A percentile compares a stretch with the other conserved stretches of the same genome.
phyloP scores from a whole-genome alignment of 805 yeast species.

The Wilhelminamyces savonicus region DNA sequence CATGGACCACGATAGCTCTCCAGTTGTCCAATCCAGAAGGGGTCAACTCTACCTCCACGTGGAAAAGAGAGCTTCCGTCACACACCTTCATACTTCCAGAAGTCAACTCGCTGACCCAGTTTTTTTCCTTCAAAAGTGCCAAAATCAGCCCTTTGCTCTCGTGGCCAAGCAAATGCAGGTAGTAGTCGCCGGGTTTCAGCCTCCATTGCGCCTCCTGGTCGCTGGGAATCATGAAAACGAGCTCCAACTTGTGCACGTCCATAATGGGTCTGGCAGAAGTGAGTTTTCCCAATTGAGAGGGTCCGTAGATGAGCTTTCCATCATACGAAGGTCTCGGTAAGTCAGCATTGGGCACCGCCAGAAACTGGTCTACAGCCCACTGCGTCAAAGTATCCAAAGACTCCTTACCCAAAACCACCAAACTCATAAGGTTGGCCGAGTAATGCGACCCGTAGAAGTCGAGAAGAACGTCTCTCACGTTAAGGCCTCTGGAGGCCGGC shows the following conservation, averaged over 20 bases:
- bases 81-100: conserved; percentile 67
- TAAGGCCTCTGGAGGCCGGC: conserved; percentile 55
- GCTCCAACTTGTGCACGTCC: conserved; percentile 62
- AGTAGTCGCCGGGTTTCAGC: conserved; percentile 63
- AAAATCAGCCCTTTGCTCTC: conserved; percentile 85
- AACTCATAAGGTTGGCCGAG: conserved; percentile 83
- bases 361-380: conserved; percentile 66
- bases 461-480: conserved; percentile 76
- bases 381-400: conserved; percentile 60
- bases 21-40: conserved; percentile 61
- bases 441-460: conserved; percentile 68
- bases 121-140: conserved; percentile 55
- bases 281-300: conserved; percentile 44
- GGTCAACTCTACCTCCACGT: conserved; percentile 72
- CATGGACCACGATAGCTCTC: conserved; percentile 48
- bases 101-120: conserved; percentile 77
- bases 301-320: conserved; percentile 40
- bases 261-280: conserved; percentile 75
- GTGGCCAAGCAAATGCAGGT: conserved; percentile 83
- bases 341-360: conserved; percentile 50
- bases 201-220: conserved; percentile 56
- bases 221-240: conserved; percentile 73
- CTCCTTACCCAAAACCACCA: conserved; percentile 81
- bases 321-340: conserved; percentile 40
- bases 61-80: conserved; percentile 60